Percentiles rank a stretch among this genome's conserved stretches.
Evolutionary conservation across 805 yeast species (phyloP).

Genomic region (Wickerhamiella alocasiicola): DNA sequence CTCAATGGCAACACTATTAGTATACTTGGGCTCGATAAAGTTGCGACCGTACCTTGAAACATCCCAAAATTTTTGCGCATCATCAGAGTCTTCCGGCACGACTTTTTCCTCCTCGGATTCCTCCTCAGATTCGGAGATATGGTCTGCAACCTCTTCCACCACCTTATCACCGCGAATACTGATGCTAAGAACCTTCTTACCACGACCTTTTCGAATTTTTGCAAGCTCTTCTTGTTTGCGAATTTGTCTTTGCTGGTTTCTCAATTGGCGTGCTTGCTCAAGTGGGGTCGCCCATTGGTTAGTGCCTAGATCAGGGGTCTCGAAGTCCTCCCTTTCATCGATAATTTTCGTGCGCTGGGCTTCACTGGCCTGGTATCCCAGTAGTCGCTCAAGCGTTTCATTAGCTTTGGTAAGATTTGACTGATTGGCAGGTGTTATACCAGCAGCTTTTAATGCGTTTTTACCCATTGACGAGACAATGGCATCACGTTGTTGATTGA

Average conservation of each 20-base stretch:
- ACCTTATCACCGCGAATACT: conserved; percentile 74
- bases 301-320: conserved; percentile 40
- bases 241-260: conserved; percentile 67
- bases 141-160: conserved; percentile 39
- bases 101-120: conserved; percentile 4
- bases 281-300: conserved; percentile 73
- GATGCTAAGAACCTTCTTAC: conserved; percentile 63
- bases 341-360: conserved; percentile 85
- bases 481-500: conserved; percentile 41
- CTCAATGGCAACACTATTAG: not conserved
- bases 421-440: conserved; percentile 25
- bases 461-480: conserved; percentile 27
- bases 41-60: conserved; percentile 4
- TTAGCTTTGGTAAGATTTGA: conserved; percentile 48
- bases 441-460: conserved; percentile 30
- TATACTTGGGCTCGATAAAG: conserved; percentile 2
- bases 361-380: conserved; percentile 73
- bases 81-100: not conserved
- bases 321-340: conserved; percentile 85
- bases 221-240: conserved; percentile 47
- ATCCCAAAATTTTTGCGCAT: conserved; percentile 3
- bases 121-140: conserved; percentile 20
- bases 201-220: conserved; percentile 53
- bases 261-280: conserved; percentile 77
- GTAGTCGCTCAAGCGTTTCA: conserved; percentile 54